Base-by-base conservation (phyloP, 2,329 filamentous ascomycete species). In the Cercospora sp. region DNA sequence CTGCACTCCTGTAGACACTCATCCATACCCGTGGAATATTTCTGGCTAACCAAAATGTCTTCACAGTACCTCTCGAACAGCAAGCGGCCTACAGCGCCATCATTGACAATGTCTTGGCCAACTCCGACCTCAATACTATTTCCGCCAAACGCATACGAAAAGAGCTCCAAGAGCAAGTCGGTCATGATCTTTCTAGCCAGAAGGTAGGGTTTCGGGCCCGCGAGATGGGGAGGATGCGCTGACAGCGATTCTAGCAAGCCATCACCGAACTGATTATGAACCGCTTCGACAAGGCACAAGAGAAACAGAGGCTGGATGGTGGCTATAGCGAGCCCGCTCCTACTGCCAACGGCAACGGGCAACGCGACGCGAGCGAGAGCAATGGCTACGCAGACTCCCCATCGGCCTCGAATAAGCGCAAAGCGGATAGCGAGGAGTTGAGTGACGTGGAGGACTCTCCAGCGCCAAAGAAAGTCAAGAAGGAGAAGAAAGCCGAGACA, bases 401-500 rank as follows among this genome's bases (percentile, higher is more conserved):
- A 13, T 65, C 73, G 13, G 63, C 73, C 21, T 70, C 76, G 21
- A 76, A 79, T 69, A 84, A 84, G 78, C 82, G 82, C 70, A 80
- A 81, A 67, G 76, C 76, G 16, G 74, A 76, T 71, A 79, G 68
- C 43, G 82, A 81, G 12, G 78, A 77, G 43, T 74, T 82, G 61
- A 84, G 82, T 13, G 80, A 81, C 34, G 74, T 80, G 57, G 73
- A 73, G 18, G 77, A 78, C 61, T 75, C 81, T 3, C 82, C 82
- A 28, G 81, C 82, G 1, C 70, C 72, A 13, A 76, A 76, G 69
- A 76, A 76, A 57, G 69, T 62, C 13, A 76, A 74, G 68, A 84
- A 83, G 76, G 93, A 92, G 81, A 90, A 90, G 80, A 80, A 87
- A 53, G 85, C 88, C 30, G 82, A 87, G 72, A 92, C 97, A 71